Evolutionary conservation across 169 alveolate genomes (phyloP), one percentile per base, ranked within the genome.

Genomic region (Cyclospora cayetanensis): DNA sequence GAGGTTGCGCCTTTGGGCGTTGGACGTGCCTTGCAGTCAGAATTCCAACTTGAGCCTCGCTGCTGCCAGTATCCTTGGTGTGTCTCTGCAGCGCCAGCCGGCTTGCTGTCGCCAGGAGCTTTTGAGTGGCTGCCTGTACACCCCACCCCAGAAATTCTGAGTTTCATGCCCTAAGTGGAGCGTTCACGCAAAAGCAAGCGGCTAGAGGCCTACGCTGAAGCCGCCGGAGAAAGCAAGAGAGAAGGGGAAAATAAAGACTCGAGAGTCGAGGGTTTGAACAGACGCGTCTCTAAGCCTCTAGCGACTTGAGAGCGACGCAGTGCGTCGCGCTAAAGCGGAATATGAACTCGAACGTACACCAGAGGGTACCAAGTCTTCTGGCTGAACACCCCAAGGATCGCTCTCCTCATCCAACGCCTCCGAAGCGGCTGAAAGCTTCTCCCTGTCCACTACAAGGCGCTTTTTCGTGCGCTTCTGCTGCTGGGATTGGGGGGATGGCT

Each of bases 121-220:
- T 65, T 41, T 65, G 76, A 2, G 76, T 65, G 4, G 76, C 76
- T 65, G 76, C 76, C 76, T 65, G 76, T 18, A 65, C 4, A 65
- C 11, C 4, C 4, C 76, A 65, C n/a, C n/a, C 76, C 76, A 35
- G n/a, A 65, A 65, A 65, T 41, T 41, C 76, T 65, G 31, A 65
- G 31, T 41, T 41, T 41, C 31, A 65, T 27, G 31, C 76, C 76
- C 76, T 65, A 65, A 65, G n/a, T n/a, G n/a, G n/a, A n/a, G n/a
- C n/a, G n/a, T n/a, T n/a, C n/a, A n/a, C n/a, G n/a, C n/a, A n/a
- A n/a, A n/a, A n/a, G n/a, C n/a, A n/a, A n/a, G n/a, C n/a, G n/a
- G n/a, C n/a, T n/a, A n/a, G n/a, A n/a, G n/a, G n/a, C n/a, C n/a
- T n/a, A n/a, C n/a, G n/a, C n/a, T n/a, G n/a, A n/a, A n/a, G n/a